phyloP scores from a whole-genome alignment of 495 filamentous ascomycete species.

The Penicillium cinerascens region DNA sequence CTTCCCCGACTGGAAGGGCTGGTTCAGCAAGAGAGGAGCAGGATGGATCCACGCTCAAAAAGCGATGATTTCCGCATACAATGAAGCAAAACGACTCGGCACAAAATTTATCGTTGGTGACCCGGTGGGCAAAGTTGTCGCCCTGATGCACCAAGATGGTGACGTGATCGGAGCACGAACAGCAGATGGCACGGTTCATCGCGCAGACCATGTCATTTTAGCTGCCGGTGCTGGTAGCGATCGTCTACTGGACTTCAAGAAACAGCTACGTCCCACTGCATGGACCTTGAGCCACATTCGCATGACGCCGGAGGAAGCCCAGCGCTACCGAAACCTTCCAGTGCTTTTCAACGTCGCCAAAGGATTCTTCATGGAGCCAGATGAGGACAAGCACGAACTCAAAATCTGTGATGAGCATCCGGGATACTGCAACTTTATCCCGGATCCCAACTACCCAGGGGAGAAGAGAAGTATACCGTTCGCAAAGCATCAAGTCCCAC shows the following conservation, averaged over 20 bases:
- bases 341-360: slow-evolving; percentile 50
- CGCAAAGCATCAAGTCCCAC: slow-evolving; percentile 45
- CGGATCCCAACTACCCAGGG: slow-evolving; percentile 10
- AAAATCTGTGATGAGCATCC: slow-evolving; percentile 58
- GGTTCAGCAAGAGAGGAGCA: slow-evolving; percentile 36
- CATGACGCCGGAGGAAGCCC: slow-evolving; percentile 43
- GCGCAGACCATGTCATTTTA: slow-evolving; percentile 41
- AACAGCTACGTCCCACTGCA: slow-evolving; percentile 50
- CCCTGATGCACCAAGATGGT: slow-evolving; percentile 28
- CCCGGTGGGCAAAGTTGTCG: slow-evolving; percentile 32
- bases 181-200: slow-evolving; percentile 29
- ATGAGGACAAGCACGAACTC: slow-evolving; percentile 46
- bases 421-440: slow-evolving; percentile 48
- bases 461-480: slow-evolving; percentile 42
- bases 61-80: slow-evolving; percentile 43
- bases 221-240: slow-evolving; percentile 48
- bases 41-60: slow-evolving; percentile 51
- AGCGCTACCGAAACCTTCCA: slow-evolving; percentile 42
- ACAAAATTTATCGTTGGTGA: slow-evolving; percentile 42
- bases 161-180: slow-evolving; percentile 39
- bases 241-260: slow-evolving; percentile 46
- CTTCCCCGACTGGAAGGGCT: slow-evolving; percentile 51
- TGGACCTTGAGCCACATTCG: slow-evolving; percentile 52
- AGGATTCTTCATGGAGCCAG: slow-evolving; percentile 57
- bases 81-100: slow-evolving; percentile 42